These are phyloP conservation scores for Entonaema liquescens DNA, from an alignment of 495 filamentous ascomycete species.

Conservation along the genomic window DNA sequence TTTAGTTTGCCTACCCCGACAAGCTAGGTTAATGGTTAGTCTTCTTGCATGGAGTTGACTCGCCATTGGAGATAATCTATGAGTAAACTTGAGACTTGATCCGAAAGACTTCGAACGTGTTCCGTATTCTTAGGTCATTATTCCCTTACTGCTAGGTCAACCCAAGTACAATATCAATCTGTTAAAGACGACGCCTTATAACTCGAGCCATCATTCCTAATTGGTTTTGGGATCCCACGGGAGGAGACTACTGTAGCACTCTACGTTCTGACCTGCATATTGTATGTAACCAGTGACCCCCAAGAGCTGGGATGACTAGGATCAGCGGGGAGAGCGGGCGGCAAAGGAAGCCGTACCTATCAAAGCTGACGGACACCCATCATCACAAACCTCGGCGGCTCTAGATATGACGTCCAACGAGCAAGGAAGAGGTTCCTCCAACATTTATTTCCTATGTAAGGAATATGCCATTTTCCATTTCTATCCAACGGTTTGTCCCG, in stretches of 20 bases:
- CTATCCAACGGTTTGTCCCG: slow-evolving; percentile 17
- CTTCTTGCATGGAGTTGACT: background rate
- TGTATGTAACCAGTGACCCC: slow-evolving; percentile 16
- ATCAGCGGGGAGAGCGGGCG: slow-evolving; percentile 12
- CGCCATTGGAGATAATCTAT: background rate
- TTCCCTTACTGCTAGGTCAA: background rate
- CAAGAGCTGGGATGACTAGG: slow-evolving; percentile 21
- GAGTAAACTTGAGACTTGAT: background rate
- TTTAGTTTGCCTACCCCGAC: background rate
- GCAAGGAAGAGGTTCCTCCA: slow-evolving; percentile 36
- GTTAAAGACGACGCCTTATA: background rate
- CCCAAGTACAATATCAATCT: no score
- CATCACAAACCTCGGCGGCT: slow-evolving; percentile 37
- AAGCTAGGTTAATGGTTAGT: background rate
- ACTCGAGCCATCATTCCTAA: slow-evolving; percentile 12
- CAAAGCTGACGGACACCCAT: slow-evolving; percentile 22
- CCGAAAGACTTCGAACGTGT: background rate
- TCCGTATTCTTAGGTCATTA: no score
- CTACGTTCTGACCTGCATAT: slow-evolving; percentile 37
- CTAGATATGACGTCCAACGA: slow-evolving; percentile 27
- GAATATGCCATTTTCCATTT: slow-evolving; percentile 15
- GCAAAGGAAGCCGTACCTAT: slow-evolving; percentile 35
- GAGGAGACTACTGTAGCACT: slow-evolving; percentile 10
- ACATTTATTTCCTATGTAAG: slow-evolving; percentile 6
- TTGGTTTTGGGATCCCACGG: slow-evolving; percentile 14